Conservation (phyloP, 2,329 filamentous ascomycete species). For the Neophaeococcomyces aloes region DNA sequence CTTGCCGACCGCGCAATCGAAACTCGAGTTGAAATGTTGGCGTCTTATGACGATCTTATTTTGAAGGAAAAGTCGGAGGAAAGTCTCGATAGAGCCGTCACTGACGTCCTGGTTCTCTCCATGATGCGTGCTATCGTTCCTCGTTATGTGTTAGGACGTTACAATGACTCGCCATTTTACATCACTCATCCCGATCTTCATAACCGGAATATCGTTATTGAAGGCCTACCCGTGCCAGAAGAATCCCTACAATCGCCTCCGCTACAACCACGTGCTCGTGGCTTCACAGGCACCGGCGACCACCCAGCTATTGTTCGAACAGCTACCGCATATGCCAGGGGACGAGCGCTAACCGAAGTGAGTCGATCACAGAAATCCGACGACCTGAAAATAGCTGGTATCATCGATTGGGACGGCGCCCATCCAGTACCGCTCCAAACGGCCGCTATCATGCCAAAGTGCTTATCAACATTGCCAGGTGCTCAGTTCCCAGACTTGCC, state of each 20-base stretch:
- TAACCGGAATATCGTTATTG: constrained; percentile 3
- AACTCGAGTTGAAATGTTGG: background rate
- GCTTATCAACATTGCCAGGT: background rate
- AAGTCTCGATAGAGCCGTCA: background rate
- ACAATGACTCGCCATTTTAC: constrained; percentile 3
- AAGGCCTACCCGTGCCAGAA: background rate
- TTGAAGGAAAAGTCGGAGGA: background rate
- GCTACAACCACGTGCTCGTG: background rate
- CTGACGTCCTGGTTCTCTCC: background rate
- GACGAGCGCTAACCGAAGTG: too few species aligned
- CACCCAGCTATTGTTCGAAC: background rate
- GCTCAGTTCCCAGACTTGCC: constrained; percentile 3
- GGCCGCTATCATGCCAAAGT: constrained; percentile 2
- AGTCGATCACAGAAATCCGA: background rate
- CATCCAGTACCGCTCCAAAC: constrained; percentile 1
- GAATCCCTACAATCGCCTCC: too few species aligned
- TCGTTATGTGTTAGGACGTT: background rate
- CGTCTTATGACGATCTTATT: background rate
- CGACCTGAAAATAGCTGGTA: background rate
- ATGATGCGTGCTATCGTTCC: background rate
- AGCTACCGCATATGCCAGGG: too few species aligned
- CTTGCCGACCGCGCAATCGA: background rate
- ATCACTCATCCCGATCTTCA: constrained; percentile 3
- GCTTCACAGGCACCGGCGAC: background rate
- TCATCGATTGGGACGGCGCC: constrained; percentile 4